A percentile compares a stretch with the other conserved stretches of the same genome.
phyloP scores from a whole-genome alignment of 805 yeast genomes.

The Sugiyamaella smithiae region DNA sequence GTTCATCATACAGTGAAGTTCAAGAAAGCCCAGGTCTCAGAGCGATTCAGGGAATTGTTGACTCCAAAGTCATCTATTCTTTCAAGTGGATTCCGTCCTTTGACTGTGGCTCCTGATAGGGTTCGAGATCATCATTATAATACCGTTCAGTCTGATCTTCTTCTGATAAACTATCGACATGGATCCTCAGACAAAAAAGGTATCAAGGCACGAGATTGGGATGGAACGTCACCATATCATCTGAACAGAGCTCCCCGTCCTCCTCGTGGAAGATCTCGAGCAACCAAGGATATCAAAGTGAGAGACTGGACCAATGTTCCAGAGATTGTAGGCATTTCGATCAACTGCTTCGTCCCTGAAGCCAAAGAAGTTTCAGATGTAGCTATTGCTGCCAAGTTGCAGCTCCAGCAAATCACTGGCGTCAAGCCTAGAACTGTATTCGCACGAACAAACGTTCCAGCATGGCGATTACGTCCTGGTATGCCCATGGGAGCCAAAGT shows the following conservation, averaged over 20 bases:
- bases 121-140: conserved; percentile 71
- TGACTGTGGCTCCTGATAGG: conserved; percentile 73
- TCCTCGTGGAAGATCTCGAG: conserved; percentile 72
- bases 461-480: conserved; percentile 85
- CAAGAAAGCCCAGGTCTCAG: conserved; percentile 69
- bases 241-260: conserved; percentile 73
- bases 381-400: conserved; percentile 72
- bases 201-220: conserved; percentile 77
- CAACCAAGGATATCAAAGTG: conserved; percentile 70
- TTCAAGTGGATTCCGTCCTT: conserved; percentile 75
- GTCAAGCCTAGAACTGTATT: conserved; percentile 70
- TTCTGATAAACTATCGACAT: conserved; percentile 76
- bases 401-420: conserved; percentile 93
- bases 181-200: conserved; percentile 56
- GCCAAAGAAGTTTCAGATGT: conserved; percentile 62
- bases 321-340: conserved; percentile 56
- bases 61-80: conserved; percentile 69
- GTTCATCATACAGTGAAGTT: conserved; percentile 86
- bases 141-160: conserved; percentile 70
- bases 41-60: conserved; percentile 66
- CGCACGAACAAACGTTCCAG: conserved; percentile 75
- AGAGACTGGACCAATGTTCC: conserved; percentile 73
- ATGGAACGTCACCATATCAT: conserved; percentile 83
- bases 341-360: conserved; percentile 72
- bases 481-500: conserved; percentile 89